Percentiles rank a stretch among this genome's conserved stretches.
phyloP scores from a whole-genome alignment of 2,329 filamentous ascomycete species.

The Sclerotiophoma versabilis region DNA sequence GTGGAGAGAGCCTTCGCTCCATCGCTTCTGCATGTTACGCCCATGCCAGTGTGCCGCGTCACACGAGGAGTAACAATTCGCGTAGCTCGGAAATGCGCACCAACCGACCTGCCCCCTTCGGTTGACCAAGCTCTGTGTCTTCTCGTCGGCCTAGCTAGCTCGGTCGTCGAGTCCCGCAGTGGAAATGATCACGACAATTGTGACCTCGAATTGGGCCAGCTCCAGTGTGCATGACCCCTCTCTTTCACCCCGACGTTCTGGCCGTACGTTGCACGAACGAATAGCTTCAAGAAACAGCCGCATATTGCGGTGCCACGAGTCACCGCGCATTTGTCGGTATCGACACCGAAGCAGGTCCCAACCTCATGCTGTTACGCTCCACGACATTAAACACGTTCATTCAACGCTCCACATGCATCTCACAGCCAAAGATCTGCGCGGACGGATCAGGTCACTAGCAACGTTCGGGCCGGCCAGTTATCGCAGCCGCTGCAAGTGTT shows the following conservation, averaged over 20 bases:
- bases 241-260: slow-evolving; percentile 26
- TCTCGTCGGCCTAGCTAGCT: slow-evolving; percentile 33
- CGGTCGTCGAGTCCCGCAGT: slow-evolving; percentile 35
- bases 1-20: slow-evolving; percentile 30
- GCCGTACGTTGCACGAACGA: slow-evolving; percentile 30
- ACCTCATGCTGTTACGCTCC: slow-evolving; percentile 28
- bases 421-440: slow-evolving; percentile 42
- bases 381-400: slow-evolving; percentile 18
- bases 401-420: slow-evolving; percentile 35
- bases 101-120: slow-evolving; percentile 44
- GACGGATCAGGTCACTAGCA: slow-evolving; percentile 42
- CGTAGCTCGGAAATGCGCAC: slow-evolving; percentile 35
- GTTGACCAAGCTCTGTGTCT: slow-evolving; percentile 31
- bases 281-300: slow-evolving; percentile 28
- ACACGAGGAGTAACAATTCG: slow-evolving; percentile 33
- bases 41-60: slow-evolving; percentile 36
- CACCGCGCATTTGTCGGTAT: slow-evolving; percentile 31
- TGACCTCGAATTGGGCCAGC: slow-evolving; percentile 31
- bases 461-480: slow-evolving; percentile 51
- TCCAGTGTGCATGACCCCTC: slow-evolving; percentile 28
- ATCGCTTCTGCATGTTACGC: slow-evolving; percentile 45
- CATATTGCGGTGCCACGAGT: slow-evolving; percentile 32
- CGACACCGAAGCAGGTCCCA: slow-evolving; percentile 26
- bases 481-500: slow-evolving; percentile 50
- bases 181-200: slow-evolving; percentile 44